A percentile compares a stretch with the other conserved stretches of the same genome.
Evolutionary conservation across 1,139 yeast species (phyloP).

Genomic region (Taphrina communis): DNA sequence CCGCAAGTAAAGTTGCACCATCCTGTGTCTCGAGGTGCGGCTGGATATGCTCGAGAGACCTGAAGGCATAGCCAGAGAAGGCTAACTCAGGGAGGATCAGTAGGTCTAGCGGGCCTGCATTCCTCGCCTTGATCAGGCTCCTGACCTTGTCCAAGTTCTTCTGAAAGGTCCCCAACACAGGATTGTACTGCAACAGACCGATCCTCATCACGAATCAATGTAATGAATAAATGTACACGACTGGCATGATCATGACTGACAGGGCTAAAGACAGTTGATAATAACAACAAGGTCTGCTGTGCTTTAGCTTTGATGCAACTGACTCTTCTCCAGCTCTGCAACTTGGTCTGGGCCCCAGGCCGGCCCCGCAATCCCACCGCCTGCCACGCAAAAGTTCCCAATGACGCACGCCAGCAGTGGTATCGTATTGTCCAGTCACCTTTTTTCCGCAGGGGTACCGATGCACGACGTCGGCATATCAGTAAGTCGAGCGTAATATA

Average conservation of each 20-base stretch:
- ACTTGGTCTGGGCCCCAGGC: too few species aligned
- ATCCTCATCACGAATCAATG: conserved; percentile 23
- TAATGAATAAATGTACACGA: too few species aligned
- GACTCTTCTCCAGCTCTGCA: too few species aligned
- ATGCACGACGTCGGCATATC: neutral
- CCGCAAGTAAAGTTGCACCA: conserved; percentile 55
- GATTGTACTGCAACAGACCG: conserved; percentile 40
- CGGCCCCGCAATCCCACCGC: too few species aligned
- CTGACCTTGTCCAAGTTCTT: conserved; percentile 26
- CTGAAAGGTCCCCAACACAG: conserved; percentile 38
- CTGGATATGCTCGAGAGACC: conserved; percentile 58
- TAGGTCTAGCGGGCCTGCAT: conserved; percentile 49
- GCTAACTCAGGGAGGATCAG: conserved; percentile 84
- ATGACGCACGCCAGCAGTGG: too few species aligned
- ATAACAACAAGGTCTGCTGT: too few species aligned
- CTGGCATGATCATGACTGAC: too few species aligned
- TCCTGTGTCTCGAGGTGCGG: conserved; percentile 66
- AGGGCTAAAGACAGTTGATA: too few species aligned
- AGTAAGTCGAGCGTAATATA: too few species aligned
- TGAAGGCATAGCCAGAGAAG: conserved; percentile 81
- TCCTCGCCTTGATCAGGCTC: conserved; percentile 6
- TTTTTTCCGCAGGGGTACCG: neutral
- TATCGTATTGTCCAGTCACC: too few species aligned
- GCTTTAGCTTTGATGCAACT: too few species aligned
- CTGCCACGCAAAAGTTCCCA: too few species aligned